Percentiles rank a stretch among this genome's conserved stretches.
These are phyloP conservation scores for Obelidium mucronatum DNA, from an alignment of 192 early-diverging fungal species.

Conservation along the genomic window DNA sequence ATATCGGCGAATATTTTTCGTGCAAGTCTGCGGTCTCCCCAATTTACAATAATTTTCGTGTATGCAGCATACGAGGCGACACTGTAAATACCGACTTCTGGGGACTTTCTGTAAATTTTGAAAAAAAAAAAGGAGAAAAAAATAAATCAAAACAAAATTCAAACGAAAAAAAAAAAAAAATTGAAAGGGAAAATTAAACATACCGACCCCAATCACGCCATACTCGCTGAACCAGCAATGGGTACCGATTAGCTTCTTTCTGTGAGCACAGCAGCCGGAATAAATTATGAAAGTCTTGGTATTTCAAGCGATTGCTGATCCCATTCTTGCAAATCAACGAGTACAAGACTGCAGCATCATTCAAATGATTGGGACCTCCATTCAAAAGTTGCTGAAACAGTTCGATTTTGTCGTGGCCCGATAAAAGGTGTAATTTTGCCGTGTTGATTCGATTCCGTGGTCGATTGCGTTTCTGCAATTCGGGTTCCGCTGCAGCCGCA, in stretches of 20 bases:
- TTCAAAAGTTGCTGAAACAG: slow-evolving; percentile 2
- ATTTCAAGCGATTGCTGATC: neutral
- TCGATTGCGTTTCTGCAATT: neutral
- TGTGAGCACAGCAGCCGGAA: neutral
- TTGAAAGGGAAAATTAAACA: no score
- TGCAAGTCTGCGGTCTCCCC: slow-evolving; percentile 1
- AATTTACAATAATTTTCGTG: neutral
- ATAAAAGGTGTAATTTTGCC: neutral
- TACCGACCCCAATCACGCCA: slow-evolving; percentile 16
- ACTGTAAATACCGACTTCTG: neutral
- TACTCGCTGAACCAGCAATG: neutral
- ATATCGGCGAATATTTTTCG: neutral
- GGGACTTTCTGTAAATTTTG: neutral
- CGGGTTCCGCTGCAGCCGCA: neutral
- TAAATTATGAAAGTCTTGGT: slow-evolving; percentile 9
- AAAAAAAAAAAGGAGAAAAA: no score
- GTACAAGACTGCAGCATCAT: slow-evolving; percentile 4
- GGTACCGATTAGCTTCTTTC: neutral
- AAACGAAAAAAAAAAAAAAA: no score
- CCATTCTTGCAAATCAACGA: neutral
- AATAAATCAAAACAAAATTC: no score
- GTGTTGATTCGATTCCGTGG: slow-evolving; percentile 11
- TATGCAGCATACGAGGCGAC: slow-evolving; percentile 10
- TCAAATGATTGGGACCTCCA: neutral
- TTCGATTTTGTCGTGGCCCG: slow-evolving; percentile 5